Percentiles rank a stretch among this genome's conserved stretches.
phyloP scores from a whole-genome alignment of 768 basidiomycete genomes.

The Artomyces pyxidatus region DNA sequence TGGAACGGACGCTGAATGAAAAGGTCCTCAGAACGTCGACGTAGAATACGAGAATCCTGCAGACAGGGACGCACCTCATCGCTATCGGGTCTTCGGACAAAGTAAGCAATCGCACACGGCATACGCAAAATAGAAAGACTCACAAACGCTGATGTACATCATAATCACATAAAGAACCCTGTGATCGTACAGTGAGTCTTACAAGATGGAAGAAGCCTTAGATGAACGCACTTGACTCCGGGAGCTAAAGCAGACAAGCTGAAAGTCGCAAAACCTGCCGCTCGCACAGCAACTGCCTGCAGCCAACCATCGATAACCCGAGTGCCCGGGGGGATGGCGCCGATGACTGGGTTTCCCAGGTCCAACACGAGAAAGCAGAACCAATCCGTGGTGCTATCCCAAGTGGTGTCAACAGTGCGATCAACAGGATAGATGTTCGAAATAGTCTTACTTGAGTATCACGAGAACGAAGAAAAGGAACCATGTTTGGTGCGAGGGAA shows the following conservation, averaged over 20 bases:
- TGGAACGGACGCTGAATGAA: constrained; percentile 70
- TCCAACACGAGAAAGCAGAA: constrained; percentile 85
- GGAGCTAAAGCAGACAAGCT: constrained; percentile 69
- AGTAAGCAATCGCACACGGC: neutral
- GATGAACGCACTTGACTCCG: constrained; percentile 66
- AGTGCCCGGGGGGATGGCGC: constrained; percentile 58
- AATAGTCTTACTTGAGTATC: constrained; percentile 52
- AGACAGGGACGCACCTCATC: constrained; percentile 46
- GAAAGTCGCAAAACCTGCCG: constrained; percentile 83
- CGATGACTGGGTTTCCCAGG: constrained; percentile 66
- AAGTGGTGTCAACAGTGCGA: neutral
- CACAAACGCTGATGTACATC: constrained; percentile 89
- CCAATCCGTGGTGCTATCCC: constrained; percentile 69
- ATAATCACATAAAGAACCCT: constrained; percentile 85
- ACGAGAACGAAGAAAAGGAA: constrained; percentile 69
- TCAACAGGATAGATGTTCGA: neutral
- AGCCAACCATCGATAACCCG: constrained; percentile 69
- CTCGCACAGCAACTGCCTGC: constrained; percentile 75
- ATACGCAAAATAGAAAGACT: constrained; percentile 24
- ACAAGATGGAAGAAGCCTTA: neutral
- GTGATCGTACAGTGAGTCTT: constrained; percentile 1
- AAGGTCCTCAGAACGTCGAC: neutral
- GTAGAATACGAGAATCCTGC: neutral
- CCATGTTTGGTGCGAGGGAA: constrained; percentile 93
- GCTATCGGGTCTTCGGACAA: constrained; percentile 58